A percentile compares a stretch with the other conserved stretches of the same genome.
phyloP scores from a whole-genome alignment of 306 rosid genomes.

The Cyclanthera cordifolia region DNA sequence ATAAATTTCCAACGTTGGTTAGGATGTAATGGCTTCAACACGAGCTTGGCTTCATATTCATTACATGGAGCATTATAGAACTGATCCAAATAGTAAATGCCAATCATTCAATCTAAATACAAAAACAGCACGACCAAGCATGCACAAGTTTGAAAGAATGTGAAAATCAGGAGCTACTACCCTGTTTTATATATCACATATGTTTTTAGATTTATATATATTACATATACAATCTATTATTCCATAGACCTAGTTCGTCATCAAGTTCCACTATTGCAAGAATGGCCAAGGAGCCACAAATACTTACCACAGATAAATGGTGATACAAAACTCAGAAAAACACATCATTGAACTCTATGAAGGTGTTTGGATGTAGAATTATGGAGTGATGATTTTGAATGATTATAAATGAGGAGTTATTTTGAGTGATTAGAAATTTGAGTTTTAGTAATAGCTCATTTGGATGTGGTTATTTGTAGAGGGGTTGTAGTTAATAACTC shows the following conservation, averaged over 20 bases:
- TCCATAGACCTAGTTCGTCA: not conserved
- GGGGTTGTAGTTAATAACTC: no score
- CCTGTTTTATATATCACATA: not conserved
- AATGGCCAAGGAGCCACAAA: not conserved
- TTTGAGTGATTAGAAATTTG: no score
- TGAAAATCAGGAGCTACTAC: not conserved
- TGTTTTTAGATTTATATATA: no score
- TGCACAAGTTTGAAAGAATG: not conserved
- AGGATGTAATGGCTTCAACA: conserved; percentile 68
- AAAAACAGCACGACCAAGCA: not conserved
- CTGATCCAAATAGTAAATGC: conserved; percentile 31
- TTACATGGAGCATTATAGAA: conserved; percentile 79
- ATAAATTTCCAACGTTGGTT: conserved; percentile 74
- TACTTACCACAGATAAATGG: not conserved
- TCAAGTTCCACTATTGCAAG: not conserved
- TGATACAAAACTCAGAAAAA: not conserved
- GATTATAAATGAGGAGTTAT: no score
- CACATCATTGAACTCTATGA: not conserved
- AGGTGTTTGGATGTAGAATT: no score
- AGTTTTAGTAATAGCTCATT: no score
- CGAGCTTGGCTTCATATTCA: conserved; percentile 70
- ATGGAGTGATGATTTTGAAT: no score
- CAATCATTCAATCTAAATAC: conserved; percentile 8
- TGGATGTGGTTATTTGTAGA: no score
- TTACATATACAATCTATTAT: not conserved